phyloP scores from a whole-genome alignment of 352 stramenopile genomes.

The Pythium brassicae region DNA sequence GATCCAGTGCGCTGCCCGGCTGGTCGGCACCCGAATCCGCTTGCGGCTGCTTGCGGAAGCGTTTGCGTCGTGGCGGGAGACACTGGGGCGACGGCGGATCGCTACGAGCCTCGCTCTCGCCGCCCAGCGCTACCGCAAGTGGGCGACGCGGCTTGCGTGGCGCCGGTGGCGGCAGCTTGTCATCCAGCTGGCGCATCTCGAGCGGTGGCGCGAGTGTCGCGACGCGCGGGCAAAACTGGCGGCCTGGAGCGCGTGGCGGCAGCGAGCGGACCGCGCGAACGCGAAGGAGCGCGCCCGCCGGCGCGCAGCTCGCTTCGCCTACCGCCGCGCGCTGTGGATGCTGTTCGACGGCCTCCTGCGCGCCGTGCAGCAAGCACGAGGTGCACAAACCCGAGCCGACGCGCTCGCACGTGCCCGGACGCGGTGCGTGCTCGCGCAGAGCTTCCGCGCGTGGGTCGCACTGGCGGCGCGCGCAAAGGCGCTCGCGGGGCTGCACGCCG shows the following conservation, averaged over 20 bases:
- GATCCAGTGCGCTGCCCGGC: background rate
- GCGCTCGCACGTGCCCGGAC: background rate
- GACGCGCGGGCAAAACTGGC: background rate
- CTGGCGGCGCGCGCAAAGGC: background rate
- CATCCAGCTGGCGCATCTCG: background rate
- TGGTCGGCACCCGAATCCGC: constrained; percentile 4
- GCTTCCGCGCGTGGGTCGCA: constrained; percentile 4
- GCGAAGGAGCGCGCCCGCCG: constrained; percentile 9
- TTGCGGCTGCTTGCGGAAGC: constrained; percentile 5
- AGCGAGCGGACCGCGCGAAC: background rate
- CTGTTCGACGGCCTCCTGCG: constrained; percentile 2
- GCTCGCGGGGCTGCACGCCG: background rate
- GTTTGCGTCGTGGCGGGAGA: constrained; percentile 4
- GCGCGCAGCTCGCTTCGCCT: constrained; percentile 11
- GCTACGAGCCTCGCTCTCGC: background rate
- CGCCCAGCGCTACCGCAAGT: background rate
- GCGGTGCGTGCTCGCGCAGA: background rate
- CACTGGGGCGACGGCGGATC: background rate
- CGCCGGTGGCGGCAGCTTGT: constrained; percentile 3
- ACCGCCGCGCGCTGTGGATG: constrained; percentile 4
- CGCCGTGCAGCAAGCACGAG: background rate
- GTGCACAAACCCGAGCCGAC: background rate
- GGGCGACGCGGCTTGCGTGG: constrained; percentile 2
- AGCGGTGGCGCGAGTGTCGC: background rate
- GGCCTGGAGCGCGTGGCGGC: constrained; percentile 7